phyloP scores from a whole-genome alignment of 257 asterid species.

The Solanum pinnatisectum region DNA sequence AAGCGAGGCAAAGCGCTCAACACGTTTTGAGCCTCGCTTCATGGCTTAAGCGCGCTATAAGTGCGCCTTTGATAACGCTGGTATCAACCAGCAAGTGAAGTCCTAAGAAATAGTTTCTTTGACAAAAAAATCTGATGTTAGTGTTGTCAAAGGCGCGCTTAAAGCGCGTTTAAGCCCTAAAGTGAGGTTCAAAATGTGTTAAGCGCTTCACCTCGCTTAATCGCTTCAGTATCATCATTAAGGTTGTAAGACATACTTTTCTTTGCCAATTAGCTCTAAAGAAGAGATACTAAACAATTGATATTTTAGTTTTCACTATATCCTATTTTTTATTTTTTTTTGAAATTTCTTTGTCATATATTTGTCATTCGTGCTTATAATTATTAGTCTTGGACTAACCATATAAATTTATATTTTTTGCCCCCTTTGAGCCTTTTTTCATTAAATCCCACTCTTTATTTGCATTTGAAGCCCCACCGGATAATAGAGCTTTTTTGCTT shows the following conservation, averaged over 20 bases:
- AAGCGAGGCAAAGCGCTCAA: background rate
- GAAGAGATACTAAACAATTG: too few species aligned
- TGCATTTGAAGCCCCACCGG: background rate
- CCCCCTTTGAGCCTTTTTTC: background rate
- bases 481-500: background rate
- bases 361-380: background rate
- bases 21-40: background rate
- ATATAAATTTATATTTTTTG: too few species aligned
- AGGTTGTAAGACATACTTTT: background rate
- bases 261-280: background rate
- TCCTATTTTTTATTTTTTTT: background rate
- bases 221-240: background rate
- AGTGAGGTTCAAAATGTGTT: background rate
- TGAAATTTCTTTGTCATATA: background rate
- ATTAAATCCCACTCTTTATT: background rate
- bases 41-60: background rate
- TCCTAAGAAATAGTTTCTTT: background rate
- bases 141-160: background rate
- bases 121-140: background rate
- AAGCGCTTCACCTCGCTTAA: background rate
- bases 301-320: background rate
- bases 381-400: background rate
- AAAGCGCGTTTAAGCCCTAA: background rate
- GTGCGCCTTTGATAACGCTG: rapidly evolving
- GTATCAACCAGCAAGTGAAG: background rate